Conservation (phyloP, 495 filamentous ascomycete genomes). For the Tuber brumale region DNA sequence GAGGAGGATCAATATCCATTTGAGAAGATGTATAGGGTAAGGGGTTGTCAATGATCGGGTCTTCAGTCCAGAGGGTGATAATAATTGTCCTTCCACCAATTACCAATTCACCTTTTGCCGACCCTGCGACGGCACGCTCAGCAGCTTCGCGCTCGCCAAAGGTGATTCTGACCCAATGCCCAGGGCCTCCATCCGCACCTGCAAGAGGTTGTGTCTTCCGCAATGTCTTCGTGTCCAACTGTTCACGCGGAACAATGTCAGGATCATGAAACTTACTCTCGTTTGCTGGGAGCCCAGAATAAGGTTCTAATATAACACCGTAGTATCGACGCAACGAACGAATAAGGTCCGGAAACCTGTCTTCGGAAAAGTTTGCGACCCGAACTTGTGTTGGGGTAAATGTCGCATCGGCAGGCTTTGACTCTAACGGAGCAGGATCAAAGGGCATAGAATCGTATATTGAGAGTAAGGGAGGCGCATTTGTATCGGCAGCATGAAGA, state of each 20-base stretch:
- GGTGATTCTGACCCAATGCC: conserved; percentile 38
- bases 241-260: conserved; percentile 37
- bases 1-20: conserved; percentile 36
- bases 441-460: conserved; percentile 36
- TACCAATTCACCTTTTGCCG: conserved; percentile 29
- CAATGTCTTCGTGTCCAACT: conserved; percentile 33
- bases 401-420: conserved; percentile 20
- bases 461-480: conserved; percentile 34
- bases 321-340: conserved; percentile 39
- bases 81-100: conserved; percentile 36
- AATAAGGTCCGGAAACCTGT: conserved; percentile 38
- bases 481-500: conserved; percentile 26
- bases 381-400: conserved; percentile 41
- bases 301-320: conserved; percentile 38
- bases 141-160: conserved; percentile 39
- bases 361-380: conserved; percentile 38
- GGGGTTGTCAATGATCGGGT: conserved; percentile 26
- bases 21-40: conserved; percentile 28
- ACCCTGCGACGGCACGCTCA: conserved; percentile 31
- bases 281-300: conserved; percentile 33
- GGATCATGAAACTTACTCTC: conserved; percentile 39
- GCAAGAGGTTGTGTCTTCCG: conserved; percentile 36
- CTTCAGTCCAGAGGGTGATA: conserved; percentile 35
- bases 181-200: conserved; percentile 34
- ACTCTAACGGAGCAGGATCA: conserved; percentile 26